A percentile compares a stretch with the other conserved stretches of the same genome.
phyloP scores from a whole-genome alignment of 306 rosid genomes.

The Cicer chorassanicum region DNA sequence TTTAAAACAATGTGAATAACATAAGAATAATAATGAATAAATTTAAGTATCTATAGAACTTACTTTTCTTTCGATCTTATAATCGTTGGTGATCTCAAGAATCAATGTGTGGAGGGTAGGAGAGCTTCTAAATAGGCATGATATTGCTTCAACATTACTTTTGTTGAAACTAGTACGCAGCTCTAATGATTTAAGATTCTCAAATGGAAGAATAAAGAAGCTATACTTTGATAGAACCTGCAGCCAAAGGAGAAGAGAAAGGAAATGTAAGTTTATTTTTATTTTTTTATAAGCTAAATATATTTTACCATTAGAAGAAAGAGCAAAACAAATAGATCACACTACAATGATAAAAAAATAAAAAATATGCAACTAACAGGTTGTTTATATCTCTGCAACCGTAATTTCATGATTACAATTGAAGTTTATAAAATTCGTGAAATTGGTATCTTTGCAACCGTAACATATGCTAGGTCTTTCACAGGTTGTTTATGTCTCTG shows the following conservation, averaged over 20 bases:
- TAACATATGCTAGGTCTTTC: too few relatives aligned
- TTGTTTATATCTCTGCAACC: too few relatives aligned
- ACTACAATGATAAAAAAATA: background rate
- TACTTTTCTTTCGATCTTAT: conserved; percentile 65
- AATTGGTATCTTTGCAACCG: too few relatives aligned
- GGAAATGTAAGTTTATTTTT: too few relatives aligned
- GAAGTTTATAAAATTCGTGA: too few relatives aligned
- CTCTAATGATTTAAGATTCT: conserved; percentile 65
- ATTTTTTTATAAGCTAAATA: background rate
- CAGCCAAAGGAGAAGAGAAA: conserved; percentile 27
- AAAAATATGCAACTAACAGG: background rate
- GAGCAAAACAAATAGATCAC: background rate
- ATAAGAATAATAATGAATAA: background rate
- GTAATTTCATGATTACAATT: too few relatives aligned
- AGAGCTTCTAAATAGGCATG: conserved; percentile 67
- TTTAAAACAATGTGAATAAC: too few relatives aligned
- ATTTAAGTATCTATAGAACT: conserved; percentile 24
- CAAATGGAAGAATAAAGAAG: conserved; percentile 62
- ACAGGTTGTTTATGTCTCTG: too few relatives aligned
- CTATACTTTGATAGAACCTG: conserved; percentile 73
- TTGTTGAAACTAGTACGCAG: conserved; percentile 66
- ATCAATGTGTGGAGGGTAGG: conserved; percentile 61
- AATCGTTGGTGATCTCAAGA: conserved; percentile 60
- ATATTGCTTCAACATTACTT: conserved; percentile 64
- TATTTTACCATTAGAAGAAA: background rate